Evolutionary conservation across 2,329 filamentous ascomycete species (phyloP), one percentile per base, ranked within the genome.

Genomic region (Trichoderma brevicompactum): DNA sequence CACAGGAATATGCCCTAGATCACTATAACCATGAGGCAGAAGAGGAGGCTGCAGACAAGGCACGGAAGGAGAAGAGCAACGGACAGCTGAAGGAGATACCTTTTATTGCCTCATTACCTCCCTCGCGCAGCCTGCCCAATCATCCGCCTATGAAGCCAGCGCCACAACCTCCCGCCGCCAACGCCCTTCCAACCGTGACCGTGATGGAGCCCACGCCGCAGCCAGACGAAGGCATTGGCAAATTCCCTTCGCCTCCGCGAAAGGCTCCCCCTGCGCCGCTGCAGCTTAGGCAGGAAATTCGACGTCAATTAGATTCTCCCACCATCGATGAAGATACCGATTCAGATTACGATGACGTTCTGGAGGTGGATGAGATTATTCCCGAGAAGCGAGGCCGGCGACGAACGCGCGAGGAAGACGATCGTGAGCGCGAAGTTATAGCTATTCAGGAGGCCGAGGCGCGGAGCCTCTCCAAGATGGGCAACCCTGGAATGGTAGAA

Each of bases 191-290:
- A 7, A 73, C 73, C 5, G 71, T 83, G 38, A 72, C 80, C 5
- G 67, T 80, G 7, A 76, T 79, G 34, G 79, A 83, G 65, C 76
- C 83, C 12, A 80, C 79, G 1, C 79, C 82, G 1, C 74, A 77
- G 43, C 70, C 79, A 13, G 80, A 83, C 40, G 79, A 83, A 34
- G 79, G 79, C 2, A 72, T 82, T 5, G 74, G 78, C 9, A 81
- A 83, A 67, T 88, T 87, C 65, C 81, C 84, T 2, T 84, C 87
- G 1, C 88, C 89, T 13, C 85, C 86, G 56, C 86, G 94, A 66
- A 97, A 96, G 76, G 87, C 89, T 6, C 93, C 94, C 2, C 94
- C 94, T 53, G 91, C 92, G 12, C 94, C 94, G 2, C 78, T 98
- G 62, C 89, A 94, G 73, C 82, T 98, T 28, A 71, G 72, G 23